Evolutionary conservation across 768 basidiomycete species (phyloP).

Genomic region (Chalciporus pseudorubinellus): DNA sequence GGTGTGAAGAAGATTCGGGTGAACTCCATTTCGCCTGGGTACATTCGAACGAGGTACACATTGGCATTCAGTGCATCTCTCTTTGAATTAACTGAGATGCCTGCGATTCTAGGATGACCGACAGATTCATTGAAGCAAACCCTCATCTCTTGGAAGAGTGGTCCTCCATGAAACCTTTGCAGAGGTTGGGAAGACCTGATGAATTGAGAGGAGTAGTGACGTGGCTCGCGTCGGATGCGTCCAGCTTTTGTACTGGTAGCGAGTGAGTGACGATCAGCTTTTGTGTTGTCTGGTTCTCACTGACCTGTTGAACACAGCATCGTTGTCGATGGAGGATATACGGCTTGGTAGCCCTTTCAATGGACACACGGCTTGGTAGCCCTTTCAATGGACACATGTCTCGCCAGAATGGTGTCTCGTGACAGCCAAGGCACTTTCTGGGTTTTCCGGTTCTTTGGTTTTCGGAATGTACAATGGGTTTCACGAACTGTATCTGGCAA

Average conservation of each 20-base stretch:
- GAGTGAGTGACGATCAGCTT: slow-evolving; percentile 34
- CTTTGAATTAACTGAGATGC: slow-evolving; percentile 50
- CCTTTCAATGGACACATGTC: slow-evolving; percentile 15
- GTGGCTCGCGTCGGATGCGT: slow-evolving; percentile 76
- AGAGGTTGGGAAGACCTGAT: slow-evolving; percentile 67
- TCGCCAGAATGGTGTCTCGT: too few relatives aligned
- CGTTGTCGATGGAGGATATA: slow-evolving; percentile 32
- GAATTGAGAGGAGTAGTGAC: slow-evolving; percentile 69
- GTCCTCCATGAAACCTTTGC: slow-evolving; percentile 67
- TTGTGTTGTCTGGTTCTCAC: too few relatives aligned
- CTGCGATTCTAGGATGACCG: slow-evolving; percentile 65
- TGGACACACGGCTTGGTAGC: slow-evolving; percentile 27
- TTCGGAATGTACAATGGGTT: too few relatives aligned
- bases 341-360: slow-evolving; percentile 24
- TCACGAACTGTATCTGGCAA: too few relatives aligned
- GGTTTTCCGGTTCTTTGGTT: not conserved
- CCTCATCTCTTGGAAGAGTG: slow-evolving; percentile 64
- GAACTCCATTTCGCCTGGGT: slow-evolving; percentile 73
- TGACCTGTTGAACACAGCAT: slow-evolving; percentile 15
- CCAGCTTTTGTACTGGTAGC: slow-evolving; percentile 78
- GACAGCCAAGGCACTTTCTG: not conserved
- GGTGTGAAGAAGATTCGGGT: slow-evolving; percentile 65
- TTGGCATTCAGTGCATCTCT: slow-evolving; percentile 14
- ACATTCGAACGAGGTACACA: slow-evolving; percentile 63
- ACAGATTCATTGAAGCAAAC: not conserved